Evolutionary conservation across 2,329 filamentous ascomycete genomes (phyloP).

Genomic region (Aureobasidium uvarum): DNA sequence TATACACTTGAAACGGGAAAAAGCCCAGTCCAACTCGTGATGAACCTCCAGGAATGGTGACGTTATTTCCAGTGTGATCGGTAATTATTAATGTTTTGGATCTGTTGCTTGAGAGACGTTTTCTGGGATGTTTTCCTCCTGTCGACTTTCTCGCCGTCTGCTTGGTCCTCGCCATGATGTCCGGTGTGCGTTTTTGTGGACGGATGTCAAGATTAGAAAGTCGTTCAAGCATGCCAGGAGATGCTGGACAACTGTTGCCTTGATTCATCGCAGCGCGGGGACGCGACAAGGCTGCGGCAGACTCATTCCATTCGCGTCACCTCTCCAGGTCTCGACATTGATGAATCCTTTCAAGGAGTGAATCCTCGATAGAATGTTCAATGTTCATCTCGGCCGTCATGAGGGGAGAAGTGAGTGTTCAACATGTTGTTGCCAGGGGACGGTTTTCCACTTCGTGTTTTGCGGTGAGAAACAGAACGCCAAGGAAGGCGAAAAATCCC

Average conservation of each 20-base stretch:
- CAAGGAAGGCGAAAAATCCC: no score
- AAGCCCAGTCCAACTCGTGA: not conserved
- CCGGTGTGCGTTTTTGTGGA: not conserved
- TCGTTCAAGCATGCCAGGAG: not conserved
- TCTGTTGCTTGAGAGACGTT: not conserved
- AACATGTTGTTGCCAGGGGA: no score
- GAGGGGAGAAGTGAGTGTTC: no score
- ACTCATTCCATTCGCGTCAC: not conserved
- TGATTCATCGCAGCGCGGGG: not conserved
- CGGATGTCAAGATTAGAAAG: not conserved
- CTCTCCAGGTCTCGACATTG: no score
- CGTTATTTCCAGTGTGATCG: not conserved
- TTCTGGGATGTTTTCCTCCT: not conserved
- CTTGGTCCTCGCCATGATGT: not conserved
- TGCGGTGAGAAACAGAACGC: no score
- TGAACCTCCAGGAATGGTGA: not conserved
- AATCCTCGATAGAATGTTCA: no score
- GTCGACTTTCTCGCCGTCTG: not conserved
- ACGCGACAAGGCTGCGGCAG: not conserved
- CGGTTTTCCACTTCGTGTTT: no score
- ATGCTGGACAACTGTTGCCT: not conserved
- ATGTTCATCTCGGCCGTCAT: no score
- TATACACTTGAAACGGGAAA: conserved; percentile 1
- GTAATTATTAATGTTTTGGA: not conserved
- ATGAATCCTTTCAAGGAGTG: no score